Conservation (phyloP, 106 monocot species). For the Iris macrosiphon region DNA sequence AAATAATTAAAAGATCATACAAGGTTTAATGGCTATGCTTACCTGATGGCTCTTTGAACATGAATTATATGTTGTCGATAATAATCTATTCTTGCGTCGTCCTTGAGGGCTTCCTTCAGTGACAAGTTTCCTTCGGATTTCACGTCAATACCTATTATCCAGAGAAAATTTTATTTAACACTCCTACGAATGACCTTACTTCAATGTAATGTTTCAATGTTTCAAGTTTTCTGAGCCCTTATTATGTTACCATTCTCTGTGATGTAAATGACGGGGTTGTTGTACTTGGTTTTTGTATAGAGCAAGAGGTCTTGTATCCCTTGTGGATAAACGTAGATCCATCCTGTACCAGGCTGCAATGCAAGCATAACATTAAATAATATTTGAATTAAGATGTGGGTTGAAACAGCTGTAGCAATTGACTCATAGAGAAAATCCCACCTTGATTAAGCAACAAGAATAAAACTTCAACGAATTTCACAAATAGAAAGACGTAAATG, state of each 20-base stretch:
- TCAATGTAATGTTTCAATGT: background rate
- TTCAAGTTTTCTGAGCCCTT: no score
- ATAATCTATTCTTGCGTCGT: slow-evolving; percentile 30
- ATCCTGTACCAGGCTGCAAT: slow-evolving; percentile 52
- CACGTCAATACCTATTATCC: no score
- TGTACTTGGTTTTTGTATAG: slow-evolving; percentile 47
- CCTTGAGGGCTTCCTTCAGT: slow-evolving; percentile 40
- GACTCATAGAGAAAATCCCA: no score
- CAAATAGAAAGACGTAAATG: no score
- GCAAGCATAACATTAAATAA: no score
- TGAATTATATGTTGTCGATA: no score
- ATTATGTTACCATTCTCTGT: slow-evolving; percentile 81
- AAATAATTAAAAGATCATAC: background rate
- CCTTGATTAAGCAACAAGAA: no score
- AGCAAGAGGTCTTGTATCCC: slow-evolving; percentile 54
- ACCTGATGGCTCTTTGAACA: no score
- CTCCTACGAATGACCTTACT: background rate
- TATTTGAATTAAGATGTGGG: no score
- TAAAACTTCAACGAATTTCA: no score
- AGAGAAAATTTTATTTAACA: no score
- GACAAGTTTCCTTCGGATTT: slow-evolving; percentile 13
- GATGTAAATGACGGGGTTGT: slow-evolving; percentile 57
- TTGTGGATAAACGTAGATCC: slow-evolving; percentile 52
- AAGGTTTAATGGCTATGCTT: slow-evolving; percentile 31
- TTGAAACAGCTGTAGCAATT: no score